phyloP scores from a whole-genome alignment of 1,284 basidiomycete genomes.

The Trametes versicolor region DNA sequence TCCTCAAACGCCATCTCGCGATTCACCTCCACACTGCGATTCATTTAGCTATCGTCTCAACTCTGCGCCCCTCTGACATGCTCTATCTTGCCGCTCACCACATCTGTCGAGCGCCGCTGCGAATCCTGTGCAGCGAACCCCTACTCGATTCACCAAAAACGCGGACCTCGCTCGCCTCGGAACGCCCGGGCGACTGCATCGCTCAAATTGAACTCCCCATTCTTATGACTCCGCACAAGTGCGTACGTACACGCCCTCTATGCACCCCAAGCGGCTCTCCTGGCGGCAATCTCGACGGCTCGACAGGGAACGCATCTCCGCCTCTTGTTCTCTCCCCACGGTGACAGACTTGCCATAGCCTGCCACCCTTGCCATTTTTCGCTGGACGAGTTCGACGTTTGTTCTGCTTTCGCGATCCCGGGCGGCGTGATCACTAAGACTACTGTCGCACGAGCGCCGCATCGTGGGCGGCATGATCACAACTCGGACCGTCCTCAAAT shows the following conservation, averaged over 20 bases:
- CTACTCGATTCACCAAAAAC: neutral
- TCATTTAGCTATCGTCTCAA: neutral
- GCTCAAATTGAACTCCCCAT: neutral
- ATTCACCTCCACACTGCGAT: neutral
- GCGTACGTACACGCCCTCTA: neutral
- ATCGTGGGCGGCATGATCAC: neutral
- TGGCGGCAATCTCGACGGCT: constrained; percentile 12
- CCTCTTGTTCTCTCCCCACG: constrained; percentile 1
- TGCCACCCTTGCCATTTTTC: neutral
- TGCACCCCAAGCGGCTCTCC: neutral
- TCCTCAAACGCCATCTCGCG: neutral
- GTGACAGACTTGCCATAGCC: constrained; percentile 7
- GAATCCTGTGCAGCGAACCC: neutral
- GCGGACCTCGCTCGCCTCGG: neutral
- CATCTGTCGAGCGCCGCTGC: neutral
- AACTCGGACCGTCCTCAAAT: neutral
- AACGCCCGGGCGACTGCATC: neutral
- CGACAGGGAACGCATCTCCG: constrained; percentile 5
- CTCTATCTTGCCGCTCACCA: neutral
- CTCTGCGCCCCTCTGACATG: neutral
- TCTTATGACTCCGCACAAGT: neutral
- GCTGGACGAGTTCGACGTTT: neutral
- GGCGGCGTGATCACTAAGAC: neutral
- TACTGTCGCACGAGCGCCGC: neutral
- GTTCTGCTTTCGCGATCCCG: neutral